phyloP scores from a whole-genome alignment of 495 filamentous ascomycete genomes.

The Elasticomyces elasticus region DNA sequence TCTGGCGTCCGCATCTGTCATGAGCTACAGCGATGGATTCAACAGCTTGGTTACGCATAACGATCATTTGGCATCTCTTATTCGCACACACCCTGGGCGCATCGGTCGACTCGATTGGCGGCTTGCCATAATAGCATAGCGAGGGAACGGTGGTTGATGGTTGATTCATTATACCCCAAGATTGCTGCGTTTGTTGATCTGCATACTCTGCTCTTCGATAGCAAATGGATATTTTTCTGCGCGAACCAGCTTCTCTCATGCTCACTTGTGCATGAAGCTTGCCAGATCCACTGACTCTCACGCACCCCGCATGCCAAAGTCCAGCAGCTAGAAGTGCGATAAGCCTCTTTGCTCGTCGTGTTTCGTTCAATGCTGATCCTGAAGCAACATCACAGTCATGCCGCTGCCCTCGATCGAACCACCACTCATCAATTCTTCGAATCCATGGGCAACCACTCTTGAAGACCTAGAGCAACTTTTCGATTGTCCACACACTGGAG shows the following conservation, averaged over 20 bases:
- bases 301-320: no score
- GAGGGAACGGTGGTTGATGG: background rate
- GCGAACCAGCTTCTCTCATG: background rate
- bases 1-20: no score
- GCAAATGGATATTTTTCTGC: background rate
- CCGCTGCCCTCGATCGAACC: conserved; percentile 39
- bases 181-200: background rate
- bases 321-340: no score
- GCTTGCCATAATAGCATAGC: conserved; percentile 2
- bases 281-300: background rate
- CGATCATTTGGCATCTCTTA: background rate
- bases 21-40: no score
- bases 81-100: no score
- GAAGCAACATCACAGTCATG: no score
- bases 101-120: no score
- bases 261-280: background rate
- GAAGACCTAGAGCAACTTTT: conserved; percentile 49
- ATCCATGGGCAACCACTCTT: conserved; percentile 56
- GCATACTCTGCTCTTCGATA: background rate
- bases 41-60: no score
- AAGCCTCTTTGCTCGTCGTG: no score
- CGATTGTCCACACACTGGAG: conserved; percentile 49
- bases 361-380: no score
- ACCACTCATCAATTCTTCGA: conserved; percentile 60
- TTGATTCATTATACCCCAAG: conserved; percentile 5